Conservation (phyloP, 2,329 filamentous ascomycete species). For the Clonostachys sp. region DNA sequence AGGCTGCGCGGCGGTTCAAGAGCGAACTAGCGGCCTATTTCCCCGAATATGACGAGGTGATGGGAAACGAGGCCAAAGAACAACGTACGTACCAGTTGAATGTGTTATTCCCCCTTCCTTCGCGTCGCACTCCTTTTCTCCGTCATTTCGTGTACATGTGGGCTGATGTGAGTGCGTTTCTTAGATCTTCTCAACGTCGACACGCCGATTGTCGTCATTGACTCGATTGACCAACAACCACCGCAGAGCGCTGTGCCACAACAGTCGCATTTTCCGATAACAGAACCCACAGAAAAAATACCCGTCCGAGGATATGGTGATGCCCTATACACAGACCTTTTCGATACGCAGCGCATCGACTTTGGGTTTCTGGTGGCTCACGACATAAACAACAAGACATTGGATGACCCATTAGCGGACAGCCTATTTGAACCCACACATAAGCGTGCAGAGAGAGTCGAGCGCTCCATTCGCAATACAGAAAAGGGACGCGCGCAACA, state of each 20-base stretch:
- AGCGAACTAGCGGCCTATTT: conserved; percentile 91
- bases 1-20: conserved; percentile 73
- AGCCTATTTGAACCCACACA: conserved; percentile 49
- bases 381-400: conserved; percentile 29
- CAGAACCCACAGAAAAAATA: conserved; percentile 6
- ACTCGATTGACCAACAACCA: conserved; percentile 30
- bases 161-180: conserved; percentile 4
- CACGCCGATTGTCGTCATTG: conserved; percentile 68
- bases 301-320: conserved; percentile 50
- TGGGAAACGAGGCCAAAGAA: conserved; percentile 78
- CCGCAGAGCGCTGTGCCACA: no score
- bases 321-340: conserved; percentile 49
- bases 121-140: neutral
- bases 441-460: conserved; percentile 53
- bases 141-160: neutral
- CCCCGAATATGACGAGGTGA: conserved; percentile 88
- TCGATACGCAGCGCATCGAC: conserved; percentile 52
- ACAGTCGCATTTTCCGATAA: no score
- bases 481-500: conserved; percentile 63
- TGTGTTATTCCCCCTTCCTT: neutral
- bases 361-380: conserved; percentile 47
- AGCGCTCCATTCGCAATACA: conserved; percentile 58
- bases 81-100: conserved; percentile 55
- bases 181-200: conserved; percentile 69
- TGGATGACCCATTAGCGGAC: conserved; percentile 53